Conservation (phyloP, 164 flowering plant genomes). For the Pachysandra terminalis region DNA sequence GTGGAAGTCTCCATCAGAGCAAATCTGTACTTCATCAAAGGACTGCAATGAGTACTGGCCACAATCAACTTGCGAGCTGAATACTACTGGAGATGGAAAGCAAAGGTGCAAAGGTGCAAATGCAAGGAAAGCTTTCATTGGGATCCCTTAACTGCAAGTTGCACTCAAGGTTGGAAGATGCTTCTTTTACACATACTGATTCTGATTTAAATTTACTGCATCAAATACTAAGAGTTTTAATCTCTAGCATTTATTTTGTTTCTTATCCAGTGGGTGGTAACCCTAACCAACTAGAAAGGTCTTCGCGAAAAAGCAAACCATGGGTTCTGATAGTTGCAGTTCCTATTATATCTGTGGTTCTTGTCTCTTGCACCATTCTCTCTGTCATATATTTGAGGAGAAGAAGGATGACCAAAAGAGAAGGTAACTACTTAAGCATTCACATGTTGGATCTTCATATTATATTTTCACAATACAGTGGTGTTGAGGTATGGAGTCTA, state of each 20-base stretch:
- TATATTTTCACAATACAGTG: too few species aligned
- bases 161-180: slow-evolving; percentile 25
- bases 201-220: too few species aligned
- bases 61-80: slow-evolving; percentile 33
- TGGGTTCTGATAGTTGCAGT: neutral
- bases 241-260: too few species aligned
- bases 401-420: slow-evolving; percentile 2
- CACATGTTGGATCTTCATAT: too few species aligned
- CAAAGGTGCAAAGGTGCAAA: slow-evolving; percentile 21
- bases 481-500: too few species aligned
- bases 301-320: neutral
- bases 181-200: neutral
- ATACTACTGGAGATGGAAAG: neutral
- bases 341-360: neutral
- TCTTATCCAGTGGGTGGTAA: neutral
- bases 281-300: neutral
- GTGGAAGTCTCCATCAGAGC: slow-evolving; percentile 38
- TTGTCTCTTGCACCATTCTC: neutral
- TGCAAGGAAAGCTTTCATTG: slow-evolving; percentile 25
- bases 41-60: slow-evolving; percentile 42
- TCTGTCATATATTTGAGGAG: neutral
- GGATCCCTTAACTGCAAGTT: slow-evolving; percentile 20
- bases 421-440: too few species aligned
- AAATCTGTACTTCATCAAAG: slow-evolving; percentile 21
- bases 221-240: too few species aligned